Conservation (phyloP, 2,329 filamentous ascomycete species). For the Xylaria sp. region DNA sequence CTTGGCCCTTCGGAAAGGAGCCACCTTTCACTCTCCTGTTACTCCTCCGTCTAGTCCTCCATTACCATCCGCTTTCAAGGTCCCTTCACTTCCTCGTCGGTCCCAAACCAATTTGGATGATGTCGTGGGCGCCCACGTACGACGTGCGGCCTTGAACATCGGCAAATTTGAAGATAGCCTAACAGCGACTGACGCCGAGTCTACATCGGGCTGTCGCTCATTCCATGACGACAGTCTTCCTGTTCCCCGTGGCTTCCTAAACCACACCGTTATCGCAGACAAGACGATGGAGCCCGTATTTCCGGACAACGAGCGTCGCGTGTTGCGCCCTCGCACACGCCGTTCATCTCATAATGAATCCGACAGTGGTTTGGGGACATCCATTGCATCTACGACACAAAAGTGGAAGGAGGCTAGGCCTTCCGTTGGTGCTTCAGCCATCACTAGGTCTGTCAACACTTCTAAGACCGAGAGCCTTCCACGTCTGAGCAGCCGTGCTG, state of each 20-base stretch:
- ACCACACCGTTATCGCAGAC: slow-evolving; percentile 63
- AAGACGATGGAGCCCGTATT: slow-evolving; percentile 54
- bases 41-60: slow-evolving; percentile 54
- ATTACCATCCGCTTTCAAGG: slow-evolving; percentile 52
- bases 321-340: slow-evolving; percentile 64
- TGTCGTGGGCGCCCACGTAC: slow-evolving; percentile 74
- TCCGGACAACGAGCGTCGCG: slow-evolving; percentile 56
- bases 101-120: slow-evolving; percentile 77
- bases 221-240: slow-evolving; percentile 67
- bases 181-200: slow-evolving; percentile 55
- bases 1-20: slow-evolving; percentile 73
- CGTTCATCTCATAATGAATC: slow-evolving; percentile 74
- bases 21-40: slow-evolving; percentile 70
- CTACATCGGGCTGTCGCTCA: slow-evolving; percentile 53
- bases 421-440: slow-evolving; percentile 62
- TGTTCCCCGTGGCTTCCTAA: slow-evolving; percentile 68
- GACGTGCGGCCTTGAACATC: slow-evolving; percentile 74
- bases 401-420: slow-evolving; percentile 58
- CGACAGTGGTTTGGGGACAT: slow-evolving; percentile 89
- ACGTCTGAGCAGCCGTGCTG: slow-evolving; percentile 74
- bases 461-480: slow-evolving; percentile 61
- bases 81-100: slow-evolving; percentile 68
- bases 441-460: slow-evolving; percentile 67
- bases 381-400: slow-evolving; percentile 71
- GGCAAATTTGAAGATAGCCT: slow-evolving; percentile 72